Evolutionary conservation across 768 basidiomycete species (phyloP).

Genomic region (Leucocoprinus birnbaumii): DNA sequence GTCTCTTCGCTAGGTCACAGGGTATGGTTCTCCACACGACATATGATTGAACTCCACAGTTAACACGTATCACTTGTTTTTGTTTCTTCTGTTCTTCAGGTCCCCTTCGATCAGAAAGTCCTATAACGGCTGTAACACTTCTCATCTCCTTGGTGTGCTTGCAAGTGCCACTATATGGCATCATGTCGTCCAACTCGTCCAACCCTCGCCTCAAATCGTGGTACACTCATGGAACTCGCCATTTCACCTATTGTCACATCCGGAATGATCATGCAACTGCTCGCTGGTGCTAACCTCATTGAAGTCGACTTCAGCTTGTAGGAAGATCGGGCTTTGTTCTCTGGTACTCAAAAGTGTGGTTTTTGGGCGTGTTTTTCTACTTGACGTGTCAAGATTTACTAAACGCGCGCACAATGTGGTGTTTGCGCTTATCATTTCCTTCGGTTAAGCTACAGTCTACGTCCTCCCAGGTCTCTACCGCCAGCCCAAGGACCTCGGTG

Average conservation of each 20-base stretch:
- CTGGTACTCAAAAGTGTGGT: conserved; percentile 95
- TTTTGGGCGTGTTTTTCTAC: conserved; percentile 16
- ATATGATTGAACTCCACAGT: not conserved
- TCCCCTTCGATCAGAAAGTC: conserved; percentile 97
- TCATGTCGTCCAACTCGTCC: conserved; percentile 99
- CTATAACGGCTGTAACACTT: conserved; percentile 98
- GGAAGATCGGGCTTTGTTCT: conserved; percentile 94
- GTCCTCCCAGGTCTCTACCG: conserved; percentile 97
- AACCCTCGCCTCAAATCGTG: conserved; percentile 97
- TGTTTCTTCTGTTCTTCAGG: too few relatives aligned
- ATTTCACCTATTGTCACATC: conserved; percentile 97
- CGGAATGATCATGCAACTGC: conserved; percentile 99
- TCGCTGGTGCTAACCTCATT: conserved; percentile 95
- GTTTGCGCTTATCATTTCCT: conserved; percentile 93
- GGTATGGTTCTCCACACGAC: conserved; percentile 38
- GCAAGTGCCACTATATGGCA: conserved; percentile 97
- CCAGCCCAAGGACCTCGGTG: conserved; percentile 87
- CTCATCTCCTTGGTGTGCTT: conserved; percentile 99
- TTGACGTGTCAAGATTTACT: conserved; percentile 1
- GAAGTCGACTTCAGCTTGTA: conserved; percentile 97
- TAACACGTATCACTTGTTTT: not conserved
- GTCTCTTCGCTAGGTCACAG: conserved; percentile 98
- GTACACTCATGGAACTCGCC: conserved; percentile 98
- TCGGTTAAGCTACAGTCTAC: conserved; percentile 96
- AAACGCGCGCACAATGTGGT: conserved; percentile 43